Conservation (phyloP, 2,329 filamentous ascomycete genomes). For the Dactylella cylindrospora region DNA sequence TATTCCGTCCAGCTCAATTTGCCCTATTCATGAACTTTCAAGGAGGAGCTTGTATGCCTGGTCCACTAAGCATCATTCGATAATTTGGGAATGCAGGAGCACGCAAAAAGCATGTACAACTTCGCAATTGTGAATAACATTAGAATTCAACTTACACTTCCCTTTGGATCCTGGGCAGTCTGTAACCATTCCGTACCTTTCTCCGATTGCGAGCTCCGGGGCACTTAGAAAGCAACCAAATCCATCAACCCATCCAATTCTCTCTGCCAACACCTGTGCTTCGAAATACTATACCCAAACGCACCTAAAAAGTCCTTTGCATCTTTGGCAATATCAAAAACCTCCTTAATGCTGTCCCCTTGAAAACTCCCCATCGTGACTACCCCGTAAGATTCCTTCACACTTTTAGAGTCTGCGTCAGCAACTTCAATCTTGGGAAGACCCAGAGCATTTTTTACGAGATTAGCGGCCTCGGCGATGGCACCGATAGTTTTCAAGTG, state of each 20-base stretch:
- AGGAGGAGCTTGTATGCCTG: no score
- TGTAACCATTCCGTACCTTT: no score
- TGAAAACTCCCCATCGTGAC: constrained; percentile 63
- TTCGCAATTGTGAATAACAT: no score
- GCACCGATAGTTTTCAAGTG: constrained; percentile 78
- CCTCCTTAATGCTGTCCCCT: constrained; percentile 61
- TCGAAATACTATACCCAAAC: constrained; percentile 69
- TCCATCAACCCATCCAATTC: constrained; percentile 69
- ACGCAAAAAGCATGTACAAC: no score
- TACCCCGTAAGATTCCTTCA: constrained; percentile 73
- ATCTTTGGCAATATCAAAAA: constrained; percentile 65
- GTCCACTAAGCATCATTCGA: no score
- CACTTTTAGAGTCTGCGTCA: constrained; percentile 52
- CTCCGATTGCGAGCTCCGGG: no score
- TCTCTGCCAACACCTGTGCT: constrained; percentile 72
- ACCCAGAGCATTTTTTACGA: constrained; percentile 59
- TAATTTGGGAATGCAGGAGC: no score
- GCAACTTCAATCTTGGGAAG: constrained; percentile 54
- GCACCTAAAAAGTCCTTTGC: constrained; percentile 69
- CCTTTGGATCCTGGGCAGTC: no score
- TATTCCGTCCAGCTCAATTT: no score
- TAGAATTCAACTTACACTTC: no score
- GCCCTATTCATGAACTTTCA: no score
- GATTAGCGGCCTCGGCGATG: constrained; percentile 68
- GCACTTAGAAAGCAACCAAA: constrained; percentile 72